Evolutionary conservation across 164 flowering plant species (phyloP).

Genomic region (Hamamelis virginiana): DNA sequence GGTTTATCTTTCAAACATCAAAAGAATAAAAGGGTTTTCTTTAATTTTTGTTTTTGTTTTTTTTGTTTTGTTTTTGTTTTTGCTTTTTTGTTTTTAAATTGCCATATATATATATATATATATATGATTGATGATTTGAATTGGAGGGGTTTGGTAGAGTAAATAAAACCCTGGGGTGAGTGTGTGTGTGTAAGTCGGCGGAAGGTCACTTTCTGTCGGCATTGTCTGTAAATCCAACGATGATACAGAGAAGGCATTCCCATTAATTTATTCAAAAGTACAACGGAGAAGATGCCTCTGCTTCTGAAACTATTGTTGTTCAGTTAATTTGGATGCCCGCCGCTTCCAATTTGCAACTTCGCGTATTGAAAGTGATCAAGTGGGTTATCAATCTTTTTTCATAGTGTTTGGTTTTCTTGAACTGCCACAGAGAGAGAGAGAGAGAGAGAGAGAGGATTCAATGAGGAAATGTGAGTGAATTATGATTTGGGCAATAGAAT

Average conservation of each 20-base stretch:
- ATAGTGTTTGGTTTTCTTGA: conserved; percentile 8
- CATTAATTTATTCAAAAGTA: conserved; percentile 15
- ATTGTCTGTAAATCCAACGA: conserved; percentile 50
- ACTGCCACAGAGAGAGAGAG: background rate
- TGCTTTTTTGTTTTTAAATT: no score
- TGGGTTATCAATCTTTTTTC: conserved; percentile 9
- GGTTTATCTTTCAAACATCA: background rate
- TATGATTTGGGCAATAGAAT: conserved; percentile 8
- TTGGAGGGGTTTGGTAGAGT: conserved; percentile 20
- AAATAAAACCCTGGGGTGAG: conserved; percentile 12
- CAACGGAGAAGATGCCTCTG: conserved; percentile 9
- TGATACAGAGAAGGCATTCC: conserved; percentile 16
- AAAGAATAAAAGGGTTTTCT: no score
- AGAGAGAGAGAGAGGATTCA: conserved; percentile 11
- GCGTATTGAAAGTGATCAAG: background rate
- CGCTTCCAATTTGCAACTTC: background rate
- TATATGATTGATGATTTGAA: conserved; percentile 8
- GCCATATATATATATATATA: no score
- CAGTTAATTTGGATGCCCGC: background rate
- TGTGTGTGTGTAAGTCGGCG: conserved; percentile 47
- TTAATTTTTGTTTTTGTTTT: no score
- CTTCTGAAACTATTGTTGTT: background rate
- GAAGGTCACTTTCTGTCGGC: conserved; percentile 66
- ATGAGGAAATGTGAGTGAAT: conserved; percentile 27
- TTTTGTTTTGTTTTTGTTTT: no score